Evolutionary conservation across 2,329 filamentous ascomycete species (phyloP), one percentile per base, ranked within the genome.

Genomic region (Orbilia ellipsospora): DNA sequence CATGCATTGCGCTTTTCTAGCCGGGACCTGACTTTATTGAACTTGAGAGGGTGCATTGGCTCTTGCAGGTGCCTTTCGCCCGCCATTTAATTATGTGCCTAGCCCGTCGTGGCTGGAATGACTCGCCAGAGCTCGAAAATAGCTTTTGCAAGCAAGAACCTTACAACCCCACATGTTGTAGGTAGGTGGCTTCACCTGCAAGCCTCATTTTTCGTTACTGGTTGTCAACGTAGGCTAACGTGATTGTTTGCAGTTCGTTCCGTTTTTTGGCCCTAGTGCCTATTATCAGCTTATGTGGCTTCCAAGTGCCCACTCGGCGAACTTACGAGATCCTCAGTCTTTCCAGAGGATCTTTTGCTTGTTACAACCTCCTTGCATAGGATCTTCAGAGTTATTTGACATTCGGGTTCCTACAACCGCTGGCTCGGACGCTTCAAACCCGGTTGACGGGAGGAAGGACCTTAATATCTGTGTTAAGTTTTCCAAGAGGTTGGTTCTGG

Each of bases 301-400:
- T 36, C 31, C 31, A 36, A 13, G 7, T 16, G 18, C 18, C 31
- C 12, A 13, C 54, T 7, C 18, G 18, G 64, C 28, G 52, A 57
- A 26, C 63, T 62, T 28, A 54, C 20, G 12, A 51, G 31, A 61
- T 61, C n/a, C 23, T 44, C 45, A 36, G n/a, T n/a, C 23, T 51
- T 15, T 45, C 42, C 13, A 45, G 42, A 45, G 42, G 44, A 48
- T 48, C 26, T 44, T 36, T 36, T 54, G 23, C 48, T 54, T 45
- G 20, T 56, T 54, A 16, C 65, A 69, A 69, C 55, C 65, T 69
- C 65, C 56, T 69, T 62, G 65, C 65, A 56, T 69, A 26, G n/a
- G 65, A 69, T 69, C 65, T 52, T 60, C 65, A 63, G 4, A 50
- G 23, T 60, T 45, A 23, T 62, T 62, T 62, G 36, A 56, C 28